phyloP scores from a whole-genome alignment of 2,329 filamentous ascomycete species.

The Diplodia corticola region DNA sequence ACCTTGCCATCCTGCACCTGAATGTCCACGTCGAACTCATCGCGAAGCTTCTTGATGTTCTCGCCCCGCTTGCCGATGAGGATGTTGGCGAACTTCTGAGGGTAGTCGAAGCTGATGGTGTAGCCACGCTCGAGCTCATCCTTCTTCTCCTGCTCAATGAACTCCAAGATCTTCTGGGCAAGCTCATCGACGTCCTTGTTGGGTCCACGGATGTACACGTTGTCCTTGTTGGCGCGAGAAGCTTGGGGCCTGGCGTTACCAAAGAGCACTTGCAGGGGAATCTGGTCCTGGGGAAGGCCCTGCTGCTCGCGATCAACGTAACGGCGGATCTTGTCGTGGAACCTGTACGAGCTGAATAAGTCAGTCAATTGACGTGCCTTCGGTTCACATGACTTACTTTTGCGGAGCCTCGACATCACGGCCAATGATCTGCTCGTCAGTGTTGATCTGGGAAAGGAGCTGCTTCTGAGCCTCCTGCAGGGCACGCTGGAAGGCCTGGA shows the following conservation, averaged over 20 bases:
- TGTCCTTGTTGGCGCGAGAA: slow-evolving; percentile 51
- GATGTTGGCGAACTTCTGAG: slow-evolving; percentile 90
- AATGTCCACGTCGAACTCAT: slow-evolving; percentile 73
- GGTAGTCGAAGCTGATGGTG: slow-evolving; percentile 85
- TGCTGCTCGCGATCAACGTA: slow-evolving; percentile 61
- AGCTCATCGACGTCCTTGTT: slow-evolving; percentile 70
- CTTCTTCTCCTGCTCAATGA: slow-evolving; percentile 83
- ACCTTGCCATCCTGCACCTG: slow-evolving; percentile 93
- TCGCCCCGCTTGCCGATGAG: slow-evolving; percentile 67
- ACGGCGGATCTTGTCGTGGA: slow-evolving; percentile 63
- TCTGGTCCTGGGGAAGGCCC: slow-evolving; percentile 46
- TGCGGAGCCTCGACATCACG: slow-evolving; percentile 56
- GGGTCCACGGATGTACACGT: slow-evolving; percentile 76
- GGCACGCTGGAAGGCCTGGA: slow-evolving; percentile 57
- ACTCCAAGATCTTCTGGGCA: slow-evolving; percentile 70
- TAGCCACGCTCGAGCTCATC: slow-evolving; percentile 94
- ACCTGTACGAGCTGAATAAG: slow-evolving; percentile 36
- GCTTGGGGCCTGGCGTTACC: slow-evolving; percentile 47
- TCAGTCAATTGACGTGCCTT: background rate
- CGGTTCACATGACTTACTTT: slow-evolving; percentile 40
- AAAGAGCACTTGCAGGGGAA: slow-evolving; percentile 59
- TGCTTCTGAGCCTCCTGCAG: slow-evolving; percentile 60
- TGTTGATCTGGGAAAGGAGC: slow-evolving; percentile 54
- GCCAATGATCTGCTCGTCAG: slow-evolving; percentile 57
- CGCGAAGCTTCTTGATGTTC: slow-evolving; percentile 68